phyloP scores from a whole-genome alignment of 495 filamentous ascomycete genomes.

The Penicillium subrubescens region DNA sequence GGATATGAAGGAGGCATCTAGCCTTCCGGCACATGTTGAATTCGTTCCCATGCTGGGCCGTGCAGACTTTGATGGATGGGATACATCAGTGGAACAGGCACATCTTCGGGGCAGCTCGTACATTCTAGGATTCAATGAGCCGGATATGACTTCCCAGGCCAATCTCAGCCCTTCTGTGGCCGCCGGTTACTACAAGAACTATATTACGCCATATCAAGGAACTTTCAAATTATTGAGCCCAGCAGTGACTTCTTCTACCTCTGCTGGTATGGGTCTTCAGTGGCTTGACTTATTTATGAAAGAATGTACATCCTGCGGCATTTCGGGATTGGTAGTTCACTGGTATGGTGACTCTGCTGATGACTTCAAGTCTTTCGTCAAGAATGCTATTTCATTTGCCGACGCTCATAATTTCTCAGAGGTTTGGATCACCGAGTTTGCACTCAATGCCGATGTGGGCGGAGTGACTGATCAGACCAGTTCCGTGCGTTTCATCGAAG shows the following conservation, averaged over 20 bases:
- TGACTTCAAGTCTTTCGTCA: constrained; percentile 55
- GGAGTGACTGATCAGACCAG: constrained; percentile 42
- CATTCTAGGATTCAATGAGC: constrained; percentile 78
- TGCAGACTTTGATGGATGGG: constrained; percentile 50
- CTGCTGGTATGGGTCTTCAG: constrained; percentile 61
- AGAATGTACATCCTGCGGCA: constrained; percentile 53
- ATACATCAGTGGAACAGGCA: constrained; percentile 49
- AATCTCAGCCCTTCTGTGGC: constrained; percentile 58
- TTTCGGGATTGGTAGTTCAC: constrained; percentile 62
- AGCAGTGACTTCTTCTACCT: constrained; percentile 69
- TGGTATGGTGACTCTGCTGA: constrained; percentile 52
- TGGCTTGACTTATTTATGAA: constrained; percentile 57
- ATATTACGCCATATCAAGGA: constrained; percentile 63
- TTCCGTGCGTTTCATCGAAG: constrained; percentile 51
- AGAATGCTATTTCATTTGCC: constrained; percentile 42
- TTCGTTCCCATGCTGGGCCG: constrained; percentile 71
- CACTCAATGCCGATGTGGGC: not conserved
- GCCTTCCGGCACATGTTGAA: constrained; percentile 40
- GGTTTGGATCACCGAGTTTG: constrained; percentile 75
- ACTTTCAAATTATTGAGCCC: constrained; percentile 62
- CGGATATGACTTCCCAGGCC: constrained; percentile 61
- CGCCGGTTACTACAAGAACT: constrained; percentile 54
- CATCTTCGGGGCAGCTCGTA: constrained; percentile 53
- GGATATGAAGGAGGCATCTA: constrained; percentile 41
- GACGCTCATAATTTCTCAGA: constrained; percentile 44